Percentiles rank a stretch among this genome's conserved stretches.
These are phyloP conservation scores for Dipodascopsis uninucleata DNA, from an alignment of 805 yeast genomes.

Conservation along the genomic window DNA sequence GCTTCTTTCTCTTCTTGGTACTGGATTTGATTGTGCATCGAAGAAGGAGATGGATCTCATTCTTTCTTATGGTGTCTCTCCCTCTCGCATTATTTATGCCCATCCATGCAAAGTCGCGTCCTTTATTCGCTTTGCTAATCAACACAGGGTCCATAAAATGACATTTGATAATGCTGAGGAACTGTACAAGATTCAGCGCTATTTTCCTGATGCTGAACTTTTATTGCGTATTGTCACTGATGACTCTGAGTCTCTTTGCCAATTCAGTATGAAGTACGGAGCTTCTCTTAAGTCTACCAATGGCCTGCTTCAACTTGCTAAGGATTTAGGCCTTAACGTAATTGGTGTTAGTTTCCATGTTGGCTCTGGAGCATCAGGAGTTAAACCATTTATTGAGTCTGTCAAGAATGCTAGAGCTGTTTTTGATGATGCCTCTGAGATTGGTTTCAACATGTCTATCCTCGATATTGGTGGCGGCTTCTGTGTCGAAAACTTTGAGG, in stretches of 20 bases:
- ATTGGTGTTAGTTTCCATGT: slow-evolving; percentile 92
- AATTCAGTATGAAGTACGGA: slow-evolving; percentile 85
- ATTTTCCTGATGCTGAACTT: slow-evolving; percentile 66
- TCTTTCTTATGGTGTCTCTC: slow-evolving; percentile 56
- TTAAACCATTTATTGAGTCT: slow-evolving; percentile 62
- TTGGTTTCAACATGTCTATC: slow-evolving; percentile 49
- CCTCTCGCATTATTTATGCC: slow-evolving; percentile 77
- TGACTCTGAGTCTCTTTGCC: slow-evolving; percentile 82
- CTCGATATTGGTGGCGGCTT: slow-evolving; percentile 96
- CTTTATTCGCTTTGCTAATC: slow-evolving; percentile 67
- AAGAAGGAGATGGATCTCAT: slow-evolving; percentile 72
- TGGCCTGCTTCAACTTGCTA: slow-evolving; percentile 57
- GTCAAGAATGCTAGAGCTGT: slow-evolving; percentile 64
- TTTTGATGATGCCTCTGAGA: slow-evolving; percentile 54
- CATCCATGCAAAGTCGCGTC: slow-evolving; percentile 92
- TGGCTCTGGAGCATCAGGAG: slow-evolving; percentile 87
- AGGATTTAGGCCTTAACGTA: slow-evolving; percentile 57
- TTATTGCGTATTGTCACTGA: slow-evolving; percentile 84
- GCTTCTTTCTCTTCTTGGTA: slow-evolving; percentile 57
- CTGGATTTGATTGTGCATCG: slow-evolving; percentile 91
- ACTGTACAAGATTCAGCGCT: slow-evolving; percentile 62
- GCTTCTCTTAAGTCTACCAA: slow-evolving; percentile 57
- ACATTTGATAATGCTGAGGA: slow-evolving; percentile 90
- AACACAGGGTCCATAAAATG: slow-evolving; percentile 57
- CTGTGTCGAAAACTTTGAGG: slow-evolving; percentile 52